A percentile compares a stretch with the other conserved stretches of the same genome.
Conservation (phyloP, 768 basidiomycete species). For the Suillus lakei region DNA sequence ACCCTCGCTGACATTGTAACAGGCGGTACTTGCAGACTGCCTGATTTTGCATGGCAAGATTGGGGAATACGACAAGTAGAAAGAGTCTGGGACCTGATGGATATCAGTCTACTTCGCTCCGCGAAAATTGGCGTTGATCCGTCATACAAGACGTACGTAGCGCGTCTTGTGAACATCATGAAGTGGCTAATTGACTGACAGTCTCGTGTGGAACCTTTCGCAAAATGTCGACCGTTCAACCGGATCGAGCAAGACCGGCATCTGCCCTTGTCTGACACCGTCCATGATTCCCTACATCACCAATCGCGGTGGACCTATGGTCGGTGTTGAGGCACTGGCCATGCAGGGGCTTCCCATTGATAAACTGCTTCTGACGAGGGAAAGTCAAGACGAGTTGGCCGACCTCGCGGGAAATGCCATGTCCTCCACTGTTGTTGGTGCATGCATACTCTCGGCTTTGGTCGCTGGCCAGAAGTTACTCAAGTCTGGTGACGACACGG, state of each 20-base stretch:
- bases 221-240: constrained; percentile 96
- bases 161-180: neutral
- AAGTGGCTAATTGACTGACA: constrained; percentile 32
- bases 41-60: constrained; percentile 91
- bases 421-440: constrained; percentile 95
- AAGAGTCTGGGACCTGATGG: constrained; percentile 94
- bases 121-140: constrained; percentile 84
- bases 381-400: constrained; percentile 91
- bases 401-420: constrained; percentile 97
- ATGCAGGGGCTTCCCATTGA: constrained; percentile 96
- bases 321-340: constrained; percentile 89
- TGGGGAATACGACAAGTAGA: constrained; percentile 95
- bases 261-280: constrained; percentile 92
- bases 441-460: constrained; percentile 84
- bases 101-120: constrained; percentile 84
- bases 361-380: constrained; percentile 88
- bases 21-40: constrained; percentile 85
- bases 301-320: constrained; percentile 94
- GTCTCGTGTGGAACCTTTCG: constrained; percentile 93
- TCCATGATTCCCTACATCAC: constrained; percentile 97
- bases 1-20: constrained; percentile 1
- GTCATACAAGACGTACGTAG: constrained; percentile 82
- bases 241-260: constrained; percentile 78
- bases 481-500: constrained; percentile 63
- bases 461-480: constrained; percentile 69